phyloP scores from a whole-genome alignment of 352 stramenopile genomes.

The Phytophthora quininea region DNA sequence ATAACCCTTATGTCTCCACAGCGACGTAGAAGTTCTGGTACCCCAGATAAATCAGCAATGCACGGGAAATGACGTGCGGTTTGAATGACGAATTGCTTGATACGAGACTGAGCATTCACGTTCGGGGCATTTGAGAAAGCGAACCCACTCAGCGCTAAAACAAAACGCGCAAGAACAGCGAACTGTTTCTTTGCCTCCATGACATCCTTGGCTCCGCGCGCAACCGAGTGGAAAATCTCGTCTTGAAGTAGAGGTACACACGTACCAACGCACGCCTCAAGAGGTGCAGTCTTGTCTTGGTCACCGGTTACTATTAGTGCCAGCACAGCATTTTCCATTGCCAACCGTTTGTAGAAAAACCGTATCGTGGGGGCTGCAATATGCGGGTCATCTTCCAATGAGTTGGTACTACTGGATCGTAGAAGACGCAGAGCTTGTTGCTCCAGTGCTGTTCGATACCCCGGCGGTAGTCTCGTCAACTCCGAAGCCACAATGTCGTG shows the following conservation, averaged over 20 bases:
- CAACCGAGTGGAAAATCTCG: slow-evolving; percentile 50
- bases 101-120: slow-evolving; percentile 22
- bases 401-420: slow-evolving; percentile 36
- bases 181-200: slow-evolving; percentile 32
- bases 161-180: slow-evolving; percentile 37
- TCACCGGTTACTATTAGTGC: slow-evolving; percentile 29
- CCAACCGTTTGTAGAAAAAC: slow-evolving; percentile 59
- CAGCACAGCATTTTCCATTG: slow-evolving; percentile 52
- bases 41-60: slow-evolving; percentile 23
- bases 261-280: slow-evolving; percentile 47
- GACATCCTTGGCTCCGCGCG: background rate
- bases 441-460: slow-evolving; percentile 49
- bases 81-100: slow-evolving; percentile 43
- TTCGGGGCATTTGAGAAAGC: slow-evolving; percentile 29
- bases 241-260: slow-evolving; percentile 55
- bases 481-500: slow-evolving; percentile 48
- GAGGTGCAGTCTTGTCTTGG: slow-evolving; percentile 21
- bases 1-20: slow-evolving; percentile 11
- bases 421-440: slow-evolving; percentile 55
- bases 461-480: slow-evolving; percentile 34
- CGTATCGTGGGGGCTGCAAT: slow-evolving; percentile 36
- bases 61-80: slow-evolving; percentile 38
- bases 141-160: slow-evolving; percentile 38
- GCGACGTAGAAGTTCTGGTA: slow-evolving; percentile 25
- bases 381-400: slow-evolving; percentile 28